Evolutionary conservation across 2,329 filamentous ascomycete genomes (phyloP).

Genomic region (Paracamarosporium sp.): DNA sequence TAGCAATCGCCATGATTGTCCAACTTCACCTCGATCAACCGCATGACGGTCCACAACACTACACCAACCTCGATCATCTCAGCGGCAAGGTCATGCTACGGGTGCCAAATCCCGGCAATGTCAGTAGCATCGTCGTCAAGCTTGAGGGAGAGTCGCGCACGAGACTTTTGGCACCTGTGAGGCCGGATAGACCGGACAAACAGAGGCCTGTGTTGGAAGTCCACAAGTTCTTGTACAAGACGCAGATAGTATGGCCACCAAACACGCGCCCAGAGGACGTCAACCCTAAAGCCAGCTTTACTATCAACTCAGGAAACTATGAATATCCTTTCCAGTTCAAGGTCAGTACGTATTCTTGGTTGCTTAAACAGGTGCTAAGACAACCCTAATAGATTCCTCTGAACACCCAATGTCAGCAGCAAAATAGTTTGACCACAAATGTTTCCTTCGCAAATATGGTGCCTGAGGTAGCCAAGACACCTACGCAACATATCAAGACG

Average conservation of each 20-base stretch:
- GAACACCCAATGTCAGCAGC: constrained; percentile 70
- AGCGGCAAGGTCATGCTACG: constrained; percentile 61
- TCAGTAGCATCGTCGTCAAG: constrained; percentile 73
- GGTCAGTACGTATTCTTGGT: constrained; percentile 53
- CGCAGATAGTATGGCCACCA: constrained; percentile 75
- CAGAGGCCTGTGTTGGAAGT: constrained; percentile 57
- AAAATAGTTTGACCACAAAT: constrained; percentile 47
- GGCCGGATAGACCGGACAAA: constrained; percentile 49
- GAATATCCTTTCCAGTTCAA: constrained; percentile 82
- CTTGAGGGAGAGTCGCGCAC: constrained; percentile 81
- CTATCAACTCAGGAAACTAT: constrained; percentile 73
- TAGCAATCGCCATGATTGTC: constrained; percentile 55
- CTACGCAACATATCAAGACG: constrained; percentile 74
- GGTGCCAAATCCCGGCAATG: constrained; percentile 52
- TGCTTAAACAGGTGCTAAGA: background rate
- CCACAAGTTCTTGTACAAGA: constrained; percentile 74
- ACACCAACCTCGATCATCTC: constrained; percentile 80
- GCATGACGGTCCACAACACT: constrained; percentile 63
- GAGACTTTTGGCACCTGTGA: constrained; percentile 61
- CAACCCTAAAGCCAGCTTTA: constrained; percentile 57
- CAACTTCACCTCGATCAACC: constrained; percentile 69
- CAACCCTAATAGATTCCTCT: constrained; percentile 56
- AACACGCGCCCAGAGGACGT: constrained; percentile 49
- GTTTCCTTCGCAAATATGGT: constrained; percentile 52
- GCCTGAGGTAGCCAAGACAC: constrained; percentile 54